Base-by-base conservation (phyloP, 2,329 filamentous ascomycete species). In the Fusarium longipes region DNA sequence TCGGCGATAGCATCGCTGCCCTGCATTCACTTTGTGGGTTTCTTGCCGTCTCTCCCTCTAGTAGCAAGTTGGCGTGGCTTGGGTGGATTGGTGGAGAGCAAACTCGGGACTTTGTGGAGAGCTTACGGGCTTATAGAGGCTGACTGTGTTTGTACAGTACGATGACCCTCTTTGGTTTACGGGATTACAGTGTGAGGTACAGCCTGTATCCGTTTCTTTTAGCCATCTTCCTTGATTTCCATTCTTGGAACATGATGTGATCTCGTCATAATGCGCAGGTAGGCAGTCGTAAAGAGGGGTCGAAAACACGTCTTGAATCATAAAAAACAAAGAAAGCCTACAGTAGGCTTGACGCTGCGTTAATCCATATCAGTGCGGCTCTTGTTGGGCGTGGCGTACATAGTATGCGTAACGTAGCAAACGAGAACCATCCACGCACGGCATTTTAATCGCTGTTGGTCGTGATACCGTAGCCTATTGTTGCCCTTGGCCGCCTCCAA, bases 241-340 rank as follows among this genome's bases (percentile, higher is more conserved):
- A 50, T 62, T 57, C 44, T 60, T 61, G 54, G 47, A 42, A 17
- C 51, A 25, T 25, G 20, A 65, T 27, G 25, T 10, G 20, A 62
- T 58, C 59, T 53, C 67, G 56, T 70, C 60, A 68, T 70, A 51
- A 47, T 59, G 60, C 67, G 9, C 6, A 27, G 27, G 5, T 10
- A 27, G 27, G 27, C 27, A 20, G 36, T 22, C 27, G 12, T 14
- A 52, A 56, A 29, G 20, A 47, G 61, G 45, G 45, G 30, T 25
- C 36, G 29, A 24, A 48, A 36, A 24, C n/a, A 48, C 22, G 29
- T 15, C 25, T 36, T 36, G 53, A 65, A 43, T 30, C 45, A 68
- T 43, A 27, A 42, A 39, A 52, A 27, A 29, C 12, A 32, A 42
- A 15, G 29, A 38, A 47, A 33, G 30, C 43, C 33, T 65, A 47